Evolutionary conservation across 2,329 filamentous ascomycete genomes (phyloP).

Genomic region (Sporothrix mexicana): DNA sequence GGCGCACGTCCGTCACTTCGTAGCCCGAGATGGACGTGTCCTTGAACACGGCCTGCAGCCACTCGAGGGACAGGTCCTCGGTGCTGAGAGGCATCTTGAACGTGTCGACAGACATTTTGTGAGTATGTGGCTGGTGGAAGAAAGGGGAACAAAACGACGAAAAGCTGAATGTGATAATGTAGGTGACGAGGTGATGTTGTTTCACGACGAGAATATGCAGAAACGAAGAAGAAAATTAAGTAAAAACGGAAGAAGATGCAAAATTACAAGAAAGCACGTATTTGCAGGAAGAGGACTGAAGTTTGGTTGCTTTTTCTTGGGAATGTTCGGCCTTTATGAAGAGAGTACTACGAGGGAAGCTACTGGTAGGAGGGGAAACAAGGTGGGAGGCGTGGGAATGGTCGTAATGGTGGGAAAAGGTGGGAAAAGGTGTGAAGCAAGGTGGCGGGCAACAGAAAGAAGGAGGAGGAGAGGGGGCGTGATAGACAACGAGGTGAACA

Average conservation of each 20-base stretch:
- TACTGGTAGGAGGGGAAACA: not conserved
- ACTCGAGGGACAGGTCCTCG: constrained; percentile 28
- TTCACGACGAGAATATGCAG: constrained; percentile 5
- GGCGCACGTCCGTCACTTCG: constrained; percentile 21
- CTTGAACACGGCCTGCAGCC: constrained; percentile 28
- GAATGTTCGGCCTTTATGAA: not conserved
- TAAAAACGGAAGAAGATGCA: not conserved
- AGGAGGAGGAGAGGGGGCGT: not conserved
- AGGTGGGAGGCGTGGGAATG: not conserved
- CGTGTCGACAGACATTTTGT: not conserved
- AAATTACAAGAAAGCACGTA: not conserved
- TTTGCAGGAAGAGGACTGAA: not conserved
- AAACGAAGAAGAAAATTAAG: not conserved
- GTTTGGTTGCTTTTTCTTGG: constrained; percentile 8
- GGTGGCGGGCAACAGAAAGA: not conserved
- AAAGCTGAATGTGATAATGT: constrained; percentile 8
- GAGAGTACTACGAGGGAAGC: no score
- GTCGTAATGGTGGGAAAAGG: no score
- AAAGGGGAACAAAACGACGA: not conserved
- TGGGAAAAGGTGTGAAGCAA: not conserved
- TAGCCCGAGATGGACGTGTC: constrained; percentile 25
- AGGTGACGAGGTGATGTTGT: not conserved
- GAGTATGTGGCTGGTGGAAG: not conserved
- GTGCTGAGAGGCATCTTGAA: constrained; percentile 26
- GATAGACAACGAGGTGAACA: not conserved